Percentiles rank a stretch among this genome's conserved stretches.
Evolutionary conservation across 2,329 filamentous ascomycete genomes (phyloP).

Genomic region (Xylariaceae sp.): DNA sequence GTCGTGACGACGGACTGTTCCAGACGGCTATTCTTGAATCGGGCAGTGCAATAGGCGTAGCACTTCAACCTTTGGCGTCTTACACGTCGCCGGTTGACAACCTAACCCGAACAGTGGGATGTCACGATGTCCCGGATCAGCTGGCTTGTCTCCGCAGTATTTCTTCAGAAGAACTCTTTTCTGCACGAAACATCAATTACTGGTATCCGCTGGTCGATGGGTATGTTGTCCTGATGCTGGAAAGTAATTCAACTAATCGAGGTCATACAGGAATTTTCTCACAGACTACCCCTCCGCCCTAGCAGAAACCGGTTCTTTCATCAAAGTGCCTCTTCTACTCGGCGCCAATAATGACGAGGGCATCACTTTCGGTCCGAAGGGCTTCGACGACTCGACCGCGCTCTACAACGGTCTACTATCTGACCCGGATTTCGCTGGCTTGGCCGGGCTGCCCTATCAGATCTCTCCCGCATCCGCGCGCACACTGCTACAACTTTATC

Average conservation of each 20-base stretch:
- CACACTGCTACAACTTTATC: conserved; percentile 53
- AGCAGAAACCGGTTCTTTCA: conserved; percentile 48
- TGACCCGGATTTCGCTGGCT: conserved; percentile 35
- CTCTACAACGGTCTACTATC: conserved; percentile 43
- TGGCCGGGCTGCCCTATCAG: conserved; percentile 52
- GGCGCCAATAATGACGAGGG: conserved; percentile 58
- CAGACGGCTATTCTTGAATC: conserved; percentile 60
- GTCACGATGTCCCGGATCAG: conserved; percentile 43
- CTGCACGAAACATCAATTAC: conserved; percentile 43
- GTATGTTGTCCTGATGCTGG: background rate
- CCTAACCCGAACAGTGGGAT: conserved; percentile 45
- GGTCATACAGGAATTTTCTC: conserved; percentile 46
- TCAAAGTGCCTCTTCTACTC: conserved; percentile 52
- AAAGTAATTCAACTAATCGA: background rate
- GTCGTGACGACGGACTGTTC: conserved; percentile 61
- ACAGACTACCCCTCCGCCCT: conserved; percentile 55
- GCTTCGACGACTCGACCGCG: conserved; percentile 49
- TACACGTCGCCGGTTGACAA: conserved; percentile 44
- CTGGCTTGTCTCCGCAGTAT: conserved; percentile 46
- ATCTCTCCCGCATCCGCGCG: conserved; percentile 53
- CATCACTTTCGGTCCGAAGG: conserved; percentile 46
- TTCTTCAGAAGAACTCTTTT: conserved; percentile 41
- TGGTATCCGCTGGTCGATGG: conserved; percentile 54
- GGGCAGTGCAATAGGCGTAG: conserved; percentile 46
- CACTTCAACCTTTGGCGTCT: conserved; percentile 42